These are phyloP conservation scores for Aspergillus novoparasiticus DNA, from an alignment of 2,329 filamentous ascomycete genomes.

Conservation along the genomic window DNA sequence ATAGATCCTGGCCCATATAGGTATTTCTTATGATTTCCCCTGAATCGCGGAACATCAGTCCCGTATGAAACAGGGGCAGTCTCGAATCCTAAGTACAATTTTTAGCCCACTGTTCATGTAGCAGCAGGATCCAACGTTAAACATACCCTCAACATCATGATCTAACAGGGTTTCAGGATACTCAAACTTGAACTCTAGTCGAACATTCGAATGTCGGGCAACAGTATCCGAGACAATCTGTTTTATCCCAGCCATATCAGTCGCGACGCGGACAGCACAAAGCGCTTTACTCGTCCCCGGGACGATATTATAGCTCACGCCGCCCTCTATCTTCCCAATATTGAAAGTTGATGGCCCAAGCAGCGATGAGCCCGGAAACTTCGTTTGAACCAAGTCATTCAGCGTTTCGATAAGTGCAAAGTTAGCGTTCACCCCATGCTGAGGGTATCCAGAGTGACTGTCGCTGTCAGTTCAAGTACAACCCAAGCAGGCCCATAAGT, in stretches of 20 bases:
- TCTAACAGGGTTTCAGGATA: constrained; percentile 44
- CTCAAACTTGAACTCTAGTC: constrained; percentile 39
- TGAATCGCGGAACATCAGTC: constrained; percentile 43
- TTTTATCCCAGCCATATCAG: constrained; percentile 39
- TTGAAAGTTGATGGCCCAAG: constrained; percentile 46
- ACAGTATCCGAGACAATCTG: constrained; percentile 35
- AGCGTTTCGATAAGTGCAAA: constrained; percentile 37
- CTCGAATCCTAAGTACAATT: constrained; percentile 34
- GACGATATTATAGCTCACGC: constrained; percentile 45
- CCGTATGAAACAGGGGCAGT: constrained; percentile 41
- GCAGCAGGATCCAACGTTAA: neutral
- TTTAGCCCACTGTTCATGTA: constrained; percentile 4
- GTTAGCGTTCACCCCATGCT: constrained; percentile 37
- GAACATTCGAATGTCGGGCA: constrained; percentile 34
- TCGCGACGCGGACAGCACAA: constrained; percentile 44
- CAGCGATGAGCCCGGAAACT: constrained; percentile 39
- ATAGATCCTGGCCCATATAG: constrained; percentile 47
- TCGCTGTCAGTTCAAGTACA: neutral
- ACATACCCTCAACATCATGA: constrained; percentile 34
- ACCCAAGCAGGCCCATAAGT: neutral
- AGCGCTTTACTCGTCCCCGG: constrained; percentile 43
- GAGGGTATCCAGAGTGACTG: constrained; percentile 42
- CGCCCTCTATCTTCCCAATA: constrained; percentile 43
- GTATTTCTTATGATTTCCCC: constrained; percentile 36
- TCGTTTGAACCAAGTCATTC: constrained; percentile 20